These are phyloP conservation scores for Arthrinium puccinioides DNA, from an alignment of 2,329 filamentous ascomycete genomes.

Conservation along the genomic window DNA sequence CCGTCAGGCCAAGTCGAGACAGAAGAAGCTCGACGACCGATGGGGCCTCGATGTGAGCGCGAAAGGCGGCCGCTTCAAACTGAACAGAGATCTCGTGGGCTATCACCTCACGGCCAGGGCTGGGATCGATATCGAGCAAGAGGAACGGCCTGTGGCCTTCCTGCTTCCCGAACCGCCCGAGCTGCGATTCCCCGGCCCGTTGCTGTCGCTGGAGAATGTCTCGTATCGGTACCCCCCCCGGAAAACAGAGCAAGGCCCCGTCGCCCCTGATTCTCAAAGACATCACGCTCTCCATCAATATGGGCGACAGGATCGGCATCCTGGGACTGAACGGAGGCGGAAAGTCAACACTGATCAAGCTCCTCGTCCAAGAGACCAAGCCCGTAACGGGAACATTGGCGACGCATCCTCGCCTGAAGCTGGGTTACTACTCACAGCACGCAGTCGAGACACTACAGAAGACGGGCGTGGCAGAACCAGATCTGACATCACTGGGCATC, in stretches of 20 bases:
- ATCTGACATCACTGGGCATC: slow-evolving; percentile 59
- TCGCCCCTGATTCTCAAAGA: slow-evolving; percentile 48
- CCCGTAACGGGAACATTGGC: slow-evolving; percentile 56
- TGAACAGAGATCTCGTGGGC: slow-evolving; percentile 66
- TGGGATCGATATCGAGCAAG: slow-evolving; percentile 64
- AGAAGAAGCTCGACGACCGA: slow-evolving; percentile 78
- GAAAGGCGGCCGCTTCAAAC: slow-evolving; percentile 69
- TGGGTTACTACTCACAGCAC: slow-evolving; percentile 77
- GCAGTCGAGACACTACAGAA: slow-evolving; percentile 62
- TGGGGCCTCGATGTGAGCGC: slow-evolving; percentile 70
- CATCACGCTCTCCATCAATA: slow-evolving; percentile 61
- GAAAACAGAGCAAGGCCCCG: slow-evolving; percentile 10
- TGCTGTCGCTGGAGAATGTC: slow-evolving; percentile 65
- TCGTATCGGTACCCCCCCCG: slow-evolving; percentile 53
- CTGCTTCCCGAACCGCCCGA: slow-evolving; percentile 57
- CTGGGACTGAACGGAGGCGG: slow-evolving; percentile 75
- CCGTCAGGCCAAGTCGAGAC: slow-evolving; percentile 74
- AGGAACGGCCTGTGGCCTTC: slow-evolving; percentile 51
- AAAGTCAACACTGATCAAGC: slow-evolving; percentile 70
- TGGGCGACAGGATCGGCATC: slow-evolving; percentile 68
- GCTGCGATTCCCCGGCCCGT: slow-evolving; percentile 65
- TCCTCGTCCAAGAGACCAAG: slow-evolving; percentile 54
- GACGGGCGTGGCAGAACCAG: slow-evolving; percentile 30
- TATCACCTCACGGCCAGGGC: slow-evolving; percentile 51
- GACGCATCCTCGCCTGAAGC: slow-evolving; percentile 59